phyloP scores from a whole-genome alignment of 129 eudicot species.

The Cynara cardunculus region DNA sequence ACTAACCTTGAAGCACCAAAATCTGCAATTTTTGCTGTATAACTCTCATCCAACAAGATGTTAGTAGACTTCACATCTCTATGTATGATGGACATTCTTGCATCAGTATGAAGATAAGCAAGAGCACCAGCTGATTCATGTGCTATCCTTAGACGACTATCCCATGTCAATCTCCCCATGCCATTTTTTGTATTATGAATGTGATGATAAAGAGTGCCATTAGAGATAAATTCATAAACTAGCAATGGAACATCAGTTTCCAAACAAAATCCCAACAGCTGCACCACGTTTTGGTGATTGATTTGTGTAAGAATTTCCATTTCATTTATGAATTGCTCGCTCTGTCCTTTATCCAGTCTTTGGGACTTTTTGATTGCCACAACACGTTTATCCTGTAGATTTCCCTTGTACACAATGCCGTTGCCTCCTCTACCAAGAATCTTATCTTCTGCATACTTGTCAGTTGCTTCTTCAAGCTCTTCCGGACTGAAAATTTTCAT shows the following conservation, averaged over 20 bases:
- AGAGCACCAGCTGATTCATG: constrained; percentile 37
- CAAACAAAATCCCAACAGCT: constrained; percentile 38
- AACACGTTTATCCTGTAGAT: constrained; percentile 13
- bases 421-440: constrained; percentile 52
- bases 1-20: constrained; percentile 51
- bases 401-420: constrained; percentile 33
- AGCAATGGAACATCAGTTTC: constrained; percentile 53
- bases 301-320: constrained; percentile 37
- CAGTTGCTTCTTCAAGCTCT: constrained; percentile 42
- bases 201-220: no score
- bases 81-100: constrained; percentile 38
- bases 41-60: constrained; percentile 34
- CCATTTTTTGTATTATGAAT: no score
- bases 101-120: constrained; percentile 41
- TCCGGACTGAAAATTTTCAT: constrained; percentile 28
- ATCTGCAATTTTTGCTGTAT: constrained; percentile 42
- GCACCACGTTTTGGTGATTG: constrained; percentile 41
- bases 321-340: constrained; percentile 48
- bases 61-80: constrained; percentile 43
- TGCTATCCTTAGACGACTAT: constrained; percentile 39
- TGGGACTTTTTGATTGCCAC: constrained; percentile 43
- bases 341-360: constrained; percentile 31
- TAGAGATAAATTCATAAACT: no score
- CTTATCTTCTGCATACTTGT: constrained; percentile 33
- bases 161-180: no score